Evolutionary conservation across 352 stramenopile species (phyloP), one percentile per base, ranked within the genome.

Genomic region (Elongisporangium prolatum): DNA sequence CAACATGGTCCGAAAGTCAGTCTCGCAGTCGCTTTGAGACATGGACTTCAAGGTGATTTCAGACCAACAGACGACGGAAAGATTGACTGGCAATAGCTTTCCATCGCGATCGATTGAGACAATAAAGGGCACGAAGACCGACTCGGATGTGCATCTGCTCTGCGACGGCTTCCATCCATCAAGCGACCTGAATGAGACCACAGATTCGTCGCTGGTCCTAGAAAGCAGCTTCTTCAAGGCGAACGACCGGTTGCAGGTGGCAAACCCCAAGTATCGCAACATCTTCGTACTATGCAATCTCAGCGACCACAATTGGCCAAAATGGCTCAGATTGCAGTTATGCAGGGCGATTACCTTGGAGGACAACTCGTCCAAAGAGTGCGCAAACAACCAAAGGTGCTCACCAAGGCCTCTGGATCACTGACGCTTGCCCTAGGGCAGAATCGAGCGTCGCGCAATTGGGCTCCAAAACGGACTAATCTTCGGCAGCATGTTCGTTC

Each of bases 241-340:
- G 24, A 88, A 85, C 24, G 60, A 48, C 13, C 13, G 59, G 5
- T 60, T 89, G 48, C 75, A 91, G 62, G 25, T 89, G 20, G 69
- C 84, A 25, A 61, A 71, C 49, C 47, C 59, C 0, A 68, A 71
- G 53, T 84, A 79, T 52, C n/a, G 50, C 1, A 60, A 89, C 50
- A 65, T 89, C 44, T 88, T 88, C 40, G 77, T 68, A 4, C 9
- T 88, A 8, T 77, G 77, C 21, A 77, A 91, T 44, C 64, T 73
- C 34, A 86, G 69, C 65, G 73, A 77, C 59, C 75, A 88, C 34
- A 24, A 59, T 1, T 68, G 67, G 6, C 69, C 71, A 0, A 91
- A 89, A n/a, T n/a, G n/a, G n/a, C n/a, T n/a, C n/a, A n/a, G n/a
- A n/a, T n/a, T n/a, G n/a, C n/a, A n/a, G n/a, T n/a, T n/a, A n/a